phyloP scores from a whole-genome alignment of 1,284 basidiomycete species.

The Bjerkandera adusta region DNA sequence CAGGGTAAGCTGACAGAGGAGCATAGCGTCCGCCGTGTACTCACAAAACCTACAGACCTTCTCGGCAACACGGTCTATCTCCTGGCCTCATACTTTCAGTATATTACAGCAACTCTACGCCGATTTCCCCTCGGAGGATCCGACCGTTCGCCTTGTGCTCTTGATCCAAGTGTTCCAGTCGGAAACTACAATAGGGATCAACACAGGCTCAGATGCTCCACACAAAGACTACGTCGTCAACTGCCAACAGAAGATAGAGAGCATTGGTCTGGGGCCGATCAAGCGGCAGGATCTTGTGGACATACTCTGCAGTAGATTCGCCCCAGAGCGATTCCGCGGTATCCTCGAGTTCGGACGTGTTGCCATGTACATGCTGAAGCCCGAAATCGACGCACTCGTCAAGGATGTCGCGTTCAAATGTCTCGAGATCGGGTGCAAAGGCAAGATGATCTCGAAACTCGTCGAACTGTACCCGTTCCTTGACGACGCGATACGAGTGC shows the following conservation, averaged over 20 bases:
- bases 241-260: constrained; percentile 42
- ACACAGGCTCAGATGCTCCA: constrained; percentile 28
- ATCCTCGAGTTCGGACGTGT: constrained; percentile 55
- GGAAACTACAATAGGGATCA: constrained; percentile 30
- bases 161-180: constrained; percentile 61
- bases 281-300: constrained; percentile 57
- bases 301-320: constrained; percentile 65
- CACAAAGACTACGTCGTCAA: constrained; percentile 28
- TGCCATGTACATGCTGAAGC: constrained; percentile 38
- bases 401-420: constrained; percentile 54
- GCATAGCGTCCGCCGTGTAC: background rate
- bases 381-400: constrained; percentile 43
- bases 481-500: constrained; percentile 38
- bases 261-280: constrained; percentile 51
- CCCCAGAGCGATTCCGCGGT: constrained; percentile 49
- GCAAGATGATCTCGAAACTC: constrained; percentile 60
- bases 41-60: constrained; percentile 48
- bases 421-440: constrained; percentile 67
- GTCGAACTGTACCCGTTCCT: constrained; percentile 43
- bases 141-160: constrained; percentile 62
- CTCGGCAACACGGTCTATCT: constrained; percentile 63
- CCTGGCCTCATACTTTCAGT: constrained; percentile 42
- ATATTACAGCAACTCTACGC: constrained; percentile 57
- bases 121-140: constrained; percentile 61
- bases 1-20: constrained; percentile 39